These are phyloP conservation scores for Penicillium maclennaniae DNA, from an alignment of 495 filamentous ascomycete species.

Conservation along the genomic window DNA sequence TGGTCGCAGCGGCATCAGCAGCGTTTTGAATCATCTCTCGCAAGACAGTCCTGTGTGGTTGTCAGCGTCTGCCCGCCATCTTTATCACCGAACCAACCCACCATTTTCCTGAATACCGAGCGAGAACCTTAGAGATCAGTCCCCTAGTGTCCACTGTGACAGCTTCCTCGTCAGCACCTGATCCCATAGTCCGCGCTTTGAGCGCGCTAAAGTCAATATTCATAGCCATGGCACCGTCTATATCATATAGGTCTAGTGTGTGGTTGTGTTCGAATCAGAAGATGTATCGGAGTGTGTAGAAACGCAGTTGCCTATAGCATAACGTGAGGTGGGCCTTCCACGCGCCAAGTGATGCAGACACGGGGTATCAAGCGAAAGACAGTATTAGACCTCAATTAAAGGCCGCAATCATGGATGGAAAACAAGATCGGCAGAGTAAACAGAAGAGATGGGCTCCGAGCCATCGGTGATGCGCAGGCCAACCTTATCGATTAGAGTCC, in stretches of 20 bases:
- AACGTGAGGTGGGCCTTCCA: neutral
- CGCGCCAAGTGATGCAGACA: neutral
- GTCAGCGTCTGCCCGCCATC: slow-evolving; percentile 3
- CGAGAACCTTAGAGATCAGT: slow-evolving; percentile 95
- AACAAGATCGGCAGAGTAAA: neutral
- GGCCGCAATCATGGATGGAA: neutral
- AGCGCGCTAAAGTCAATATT: slow-evolving; percentile 76
- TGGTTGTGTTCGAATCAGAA: neutral
- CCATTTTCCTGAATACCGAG: slow-evolving; percentile 93
- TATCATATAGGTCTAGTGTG: neutral
- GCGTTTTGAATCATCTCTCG: slow-evolving; percentile 98
- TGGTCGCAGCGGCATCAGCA: slow-evolving; percentile 87
- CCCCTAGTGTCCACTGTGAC: slow-evolving; percentile 97
- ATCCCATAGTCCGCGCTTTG: slow-evolving; percentile 78
- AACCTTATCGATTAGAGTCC: slow-evolving; percentile 14
- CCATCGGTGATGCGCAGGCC: slow-evolving; percentile 13
- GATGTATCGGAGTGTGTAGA: slow-evolving; percentile 1
- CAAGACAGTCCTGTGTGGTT: slow-evolving; percentile 52
- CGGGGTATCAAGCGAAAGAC: neutral
- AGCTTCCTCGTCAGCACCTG: slow-evolving; percentile 89
- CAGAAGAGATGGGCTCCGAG: neutral
- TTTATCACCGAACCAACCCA: slow-evolving; percentile 11
- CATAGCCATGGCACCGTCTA: slow-evolving; percentile 46
- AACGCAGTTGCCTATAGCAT: slow-evolving; percentile 13
- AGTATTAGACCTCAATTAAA: neutral